Base-by-base conservation (phyloP, 495 filamentous ascomycete species). In the Annulohypoxylon nitens region DNA sequence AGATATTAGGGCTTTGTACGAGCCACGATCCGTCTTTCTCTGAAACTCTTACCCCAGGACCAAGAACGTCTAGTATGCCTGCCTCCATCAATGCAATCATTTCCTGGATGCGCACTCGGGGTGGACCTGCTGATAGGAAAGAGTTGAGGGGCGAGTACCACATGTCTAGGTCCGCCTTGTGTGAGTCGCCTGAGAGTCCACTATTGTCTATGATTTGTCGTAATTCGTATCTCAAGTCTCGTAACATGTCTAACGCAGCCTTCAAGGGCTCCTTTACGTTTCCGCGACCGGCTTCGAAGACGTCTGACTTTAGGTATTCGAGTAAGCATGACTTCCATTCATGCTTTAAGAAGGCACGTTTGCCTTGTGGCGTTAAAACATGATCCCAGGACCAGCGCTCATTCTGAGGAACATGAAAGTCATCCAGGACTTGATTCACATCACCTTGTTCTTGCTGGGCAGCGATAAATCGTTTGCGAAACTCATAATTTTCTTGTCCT, bases 81-180 rank as follows among this genome's bases (percentile, higher is more conserved):
- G 50, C 50, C 50, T 54, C 50, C 9, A 54, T 54, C 50, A 54
- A n/a, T n/a, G 50, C 50, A 26, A 54, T 54, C 50, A 54, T 54
- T 11, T 54, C 9, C 50, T 54, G 25, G 25, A 54, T 54, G 12
- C 50, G 50, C 10, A n/a, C 2, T 33, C 50, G 25, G n/a, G 50
- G 50, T 10, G 50, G 50, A 12, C 50, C 50, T 30, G 33, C n/a
- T 9, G 50, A 54, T 33, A 54, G 23, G 25, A 54, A 54, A 14
- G 50, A 25, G 25, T 54, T 54, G 7, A 54, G 50, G 9, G 50
- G 9, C n/a, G 50, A 14, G 50, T 54, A 54, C 50, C 50, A 54
- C n/a, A 25, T 11, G 12, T 54, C 50, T 54, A 54, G 25, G 25
- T 54, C 23, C 10, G 0, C 0, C 10, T 4, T 2, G 25, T 33